Base-by-base conservation (phyloP, 2,329 filamentous ascomycete genomes). In the Fusarium odoratissimum region DNA sequence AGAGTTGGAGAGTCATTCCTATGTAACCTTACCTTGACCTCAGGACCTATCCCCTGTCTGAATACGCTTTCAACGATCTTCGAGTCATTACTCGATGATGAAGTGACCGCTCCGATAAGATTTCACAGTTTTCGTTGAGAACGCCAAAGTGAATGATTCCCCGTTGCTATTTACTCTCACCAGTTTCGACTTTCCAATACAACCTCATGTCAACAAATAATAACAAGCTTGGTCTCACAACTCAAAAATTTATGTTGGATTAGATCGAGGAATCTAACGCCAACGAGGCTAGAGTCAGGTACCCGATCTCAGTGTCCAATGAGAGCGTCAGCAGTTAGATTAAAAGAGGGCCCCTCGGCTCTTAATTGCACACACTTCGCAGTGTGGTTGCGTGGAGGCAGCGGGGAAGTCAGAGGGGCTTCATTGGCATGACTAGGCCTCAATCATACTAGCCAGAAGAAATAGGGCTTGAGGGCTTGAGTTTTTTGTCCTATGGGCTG, bases 201-300 rank as follows among this genome's bases (percentile, higher is more conserved):
- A 72, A 72, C 70, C 57, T 71, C 64, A 72, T 65, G 69, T 61
- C 70, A 69, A 72, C 64, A 72, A 60, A 71, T 37, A 60, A 71
- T 37, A 38, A 59, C 54, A 64, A 56, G 42, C 63, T 56, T 52
- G 55, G 51, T 68, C 67, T 74, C 46, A 63, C 42, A 71, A 60
- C 46, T 71, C 67, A 64, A 21, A 52, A 73, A 69, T 38, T 62
- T 37, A 58, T 61, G 51, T 38, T 65, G 59, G 52, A 41, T 57
- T 74, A 62, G 64, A 68, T 74, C 67, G 71, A 69, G 55, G 49
- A 31, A 60, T 58, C 58, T 73, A 73, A 67, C 41, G 35, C 17
- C 38, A 58, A 71, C 40, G 17, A 63, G 72, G 71, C 64, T 73
- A 73, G 67, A 71, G 67, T 73, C 69, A 73, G 71, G 71, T 74